Base-by-base conservation (phyloP, 2,329 filamentous ascomycete genomes). In the Ascochyta lentis region DNA sequence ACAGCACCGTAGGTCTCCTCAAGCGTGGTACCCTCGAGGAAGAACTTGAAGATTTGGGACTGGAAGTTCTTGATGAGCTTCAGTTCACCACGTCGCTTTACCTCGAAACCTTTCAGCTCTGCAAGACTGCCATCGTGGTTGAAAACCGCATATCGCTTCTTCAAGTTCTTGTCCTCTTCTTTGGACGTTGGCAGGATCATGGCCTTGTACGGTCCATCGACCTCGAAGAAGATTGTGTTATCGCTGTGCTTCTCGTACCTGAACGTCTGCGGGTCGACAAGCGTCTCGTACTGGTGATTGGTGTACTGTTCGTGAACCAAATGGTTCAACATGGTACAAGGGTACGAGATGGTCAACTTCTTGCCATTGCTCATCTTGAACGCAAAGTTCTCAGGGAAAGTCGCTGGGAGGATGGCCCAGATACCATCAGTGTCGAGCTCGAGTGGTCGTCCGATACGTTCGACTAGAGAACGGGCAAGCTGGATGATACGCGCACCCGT, bases 11-110 rank as follows among this genome's bases (percentile, higher is more conserved):
- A 99, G 16, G 92, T 97, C 73, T 98, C 93, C 3, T 88, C 81
- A 41, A 99, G 82, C 0, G 92, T 96, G 4, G 86, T 84, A 6
- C 95, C 95, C 70, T 99, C 94, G 6, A 99, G 81, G 79, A 99
- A 99, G 78, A 99, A 98, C 73, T 96, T 97, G 88, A 99, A 99
- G 64, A 99, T 96, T 71, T 99, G 95, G 57, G 95, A 92, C 76
- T 99, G 95, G 76, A 99, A 99, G 72, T 98, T 99, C 78, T 99
- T 99, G 84, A 99, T 99, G 66, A 99, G 88, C 79, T 99, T 99
- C 66, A 99, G 81, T 79, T 99, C 95, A 81, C 95, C 95, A 85
- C 95, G 86, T 73, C 95, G 89, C 81, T 99, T 99, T 63, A 99
- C 88, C 71, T 99, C 95, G 71, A 99, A 99, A 6, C 95, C 95